These are phyloP conservation scores for Hypoxylon fuscum DNA, from an alignment of 495 filamentous ascomycete species.

Conservation along the genomic window DNA sequence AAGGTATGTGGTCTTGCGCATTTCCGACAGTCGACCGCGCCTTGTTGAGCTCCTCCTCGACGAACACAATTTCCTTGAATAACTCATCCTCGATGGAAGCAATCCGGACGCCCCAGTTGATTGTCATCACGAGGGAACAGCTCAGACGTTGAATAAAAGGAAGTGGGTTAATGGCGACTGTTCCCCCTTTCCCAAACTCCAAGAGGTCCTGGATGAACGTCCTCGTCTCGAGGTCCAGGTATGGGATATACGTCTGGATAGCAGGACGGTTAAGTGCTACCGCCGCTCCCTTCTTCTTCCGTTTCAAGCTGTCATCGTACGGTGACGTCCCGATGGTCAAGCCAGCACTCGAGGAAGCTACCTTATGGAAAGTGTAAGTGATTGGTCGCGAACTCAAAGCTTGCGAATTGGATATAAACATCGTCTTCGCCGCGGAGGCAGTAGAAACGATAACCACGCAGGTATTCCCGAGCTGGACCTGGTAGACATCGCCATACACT, in stretches of 20 bases:
- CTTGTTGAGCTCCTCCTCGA: slow-evolving; percentile 67
- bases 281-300: slow-evolving; percentile 69
- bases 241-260: slow-evolving; percentile 66
- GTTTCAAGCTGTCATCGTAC: slow-evolving; percentile 69
- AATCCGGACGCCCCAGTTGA: slow-evolving; percentile 71
- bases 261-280: slow-evolving; percentile 70
- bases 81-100: slow-evolving; percentile 64
- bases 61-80: slow-evolving; percentile 70
- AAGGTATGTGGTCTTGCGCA: slow-evolving; percentile 70
- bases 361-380: slow-evolving; percentile 74
- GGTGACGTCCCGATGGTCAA: slow-evolving; percentile 73
- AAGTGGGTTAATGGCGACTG: slow-evolving; percentile 65
- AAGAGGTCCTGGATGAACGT: slow-evolving; percentile 67
- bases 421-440: slow-evolving; percentile 61
- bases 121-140: slow-evolving; percentile 64
- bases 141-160: slow-evolving; percentile 68
- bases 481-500: slow-evolving; percentile 67
- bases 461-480: slow-evolving; percentile 71
- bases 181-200: slow-evolving; percentile 62
- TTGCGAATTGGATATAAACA: slow-evolving; percentile 65
- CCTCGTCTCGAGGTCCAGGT: slow-evolving; percentile 68
- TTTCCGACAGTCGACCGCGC: slow-evolving; percentile 70
- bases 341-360: slow-evolving; percentile 69
- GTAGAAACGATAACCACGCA: slow-evolving; percentile 69
- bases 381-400: slow-evolving; percentile 68